A percentile compares a stretch with the other conserved stretches of the same genome.
phyloP scores from a whole-genome alignment of 2,329 filamentous ascomycete genomes.

The Aspergillus sclerotialis region DNA sequence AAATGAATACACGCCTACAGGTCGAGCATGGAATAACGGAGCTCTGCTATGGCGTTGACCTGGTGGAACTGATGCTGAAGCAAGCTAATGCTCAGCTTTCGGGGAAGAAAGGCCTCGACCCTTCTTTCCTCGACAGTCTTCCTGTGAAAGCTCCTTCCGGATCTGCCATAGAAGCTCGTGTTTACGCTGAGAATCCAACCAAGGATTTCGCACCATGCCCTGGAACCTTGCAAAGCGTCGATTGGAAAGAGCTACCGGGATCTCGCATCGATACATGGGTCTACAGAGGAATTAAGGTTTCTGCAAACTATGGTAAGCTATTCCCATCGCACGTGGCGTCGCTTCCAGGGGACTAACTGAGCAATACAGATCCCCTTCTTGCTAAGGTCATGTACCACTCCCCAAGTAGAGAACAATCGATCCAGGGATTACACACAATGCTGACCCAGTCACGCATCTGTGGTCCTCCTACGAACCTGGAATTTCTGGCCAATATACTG shows the following conservation, averaged over 20 bases:
- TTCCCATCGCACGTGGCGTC: too few relatives aligned
- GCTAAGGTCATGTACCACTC: conserved; percentile 54
- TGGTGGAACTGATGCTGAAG: conserved; percentile 50
- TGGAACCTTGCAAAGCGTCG: conserved; percentile 51
- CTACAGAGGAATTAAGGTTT: conserved; percentile 49
- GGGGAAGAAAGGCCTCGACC: conserved; percentile 40
- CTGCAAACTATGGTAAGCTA: conserved; percentile 48
- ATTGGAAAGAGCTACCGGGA: conserved; percentile 44
- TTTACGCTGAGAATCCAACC: conserved; percentile 54
- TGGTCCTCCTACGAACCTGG: conserved; percentile 52
- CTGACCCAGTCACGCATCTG: conserved; percentile 42
- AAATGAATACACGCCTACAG: conserved; percentile 54
- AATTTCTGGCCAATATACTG: conserved; percentile 49
- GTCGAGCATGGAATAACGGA: conserved; percentile 55
- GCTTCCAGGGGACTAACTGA: too few relatives aligned
- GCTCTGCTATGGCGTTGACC: conserved; percentile 47
- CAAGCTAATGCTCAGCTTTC: conserved; percentile 47
- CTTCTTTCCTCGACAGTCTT: conserved; percentile 33
- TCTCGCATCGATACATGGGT: conserved; percentile 60
- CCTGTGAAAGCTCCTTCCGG: conserved; percentile 40
- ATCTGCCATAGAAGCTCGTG: conserved; percentile 46
- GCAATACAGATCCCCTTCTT: conserved; percentile 43
- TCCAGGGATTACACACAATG: conserved; percentile 37
- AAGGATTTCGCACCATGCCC: conserved; percentile 54
- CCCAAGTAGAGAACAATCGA: conserved; percentile 34